phyloP scores from a whole-genome alignment of 2,329 filamentous ascomycete species.

The Pyrenophora teres region DNA sequence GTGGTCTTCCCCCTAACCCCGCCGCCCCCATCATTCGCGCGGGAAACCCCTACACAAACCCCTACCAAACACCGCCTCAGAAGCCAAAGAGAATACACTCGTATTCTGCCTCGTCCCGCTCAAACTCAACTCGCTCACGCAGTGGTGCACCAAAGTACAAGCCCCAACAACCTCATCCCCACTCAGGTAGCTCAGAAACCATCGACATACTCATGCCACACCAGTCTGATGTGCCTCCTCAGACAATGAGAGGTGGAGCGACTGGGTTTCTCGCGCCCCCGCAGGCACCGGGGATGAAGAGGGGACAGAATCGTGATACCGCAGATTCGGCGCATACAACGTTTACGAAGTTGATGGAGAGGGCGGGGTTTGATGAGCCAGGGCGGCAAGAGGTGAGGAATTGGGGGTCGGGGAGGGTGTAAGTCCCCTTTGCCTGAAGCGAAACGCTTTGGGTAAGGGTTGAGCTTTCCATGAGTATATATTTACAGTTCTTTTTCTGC shows the following conservation, averaged over 20 bases:
- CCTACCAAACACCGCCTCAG: constrained; percentile 39
- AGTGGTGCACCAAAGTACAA: constrained; percentile 4
- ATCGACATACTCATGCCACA: constrained; percentile 50
- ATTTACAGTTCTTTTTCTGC: background rate
- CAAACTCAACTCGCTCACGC: constrained; percentile 19
- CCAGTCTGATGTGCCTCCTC: background rate
- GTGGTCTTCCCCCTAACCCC: constrained; percentile 26
- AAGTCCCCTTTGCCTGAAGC: background rate
- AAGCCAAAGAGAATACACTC: constrained; percentile 32
- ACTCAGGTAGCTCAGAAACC: constrained; percentile 49
- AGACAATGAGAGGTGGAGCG: background rate
- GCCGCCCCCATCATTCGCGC: constrained; percentile 33
- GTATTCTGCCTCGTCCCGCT: constrained; percentile 23
- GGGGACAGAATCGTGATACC: constrained; percentile 36
- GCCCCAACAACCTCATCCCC: constrained; percentile 6
- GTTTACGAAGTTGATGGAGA: constrained; percentile 50
- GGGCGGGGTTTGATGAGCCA: constrained; percentile 47
- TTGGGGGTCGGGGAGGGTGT: constrained; percentile 22
- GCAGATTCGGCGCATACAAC: constrained; percentile 43
- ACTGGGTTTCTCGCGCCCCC: constrained; percentile 39
- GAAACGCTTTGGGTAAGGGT: background rate
- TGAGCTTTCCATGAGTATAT: no score
- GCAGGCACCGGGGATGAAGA: constrained; percentile 35
- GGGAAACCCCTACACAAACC: constrained; percentile 34
- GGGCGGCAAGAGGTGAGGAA: constrained; percentile 35